Base-by-base conservation (phyloP, 1,139 yeast species). In the Lodderomyces metapsilosis region DNA sequence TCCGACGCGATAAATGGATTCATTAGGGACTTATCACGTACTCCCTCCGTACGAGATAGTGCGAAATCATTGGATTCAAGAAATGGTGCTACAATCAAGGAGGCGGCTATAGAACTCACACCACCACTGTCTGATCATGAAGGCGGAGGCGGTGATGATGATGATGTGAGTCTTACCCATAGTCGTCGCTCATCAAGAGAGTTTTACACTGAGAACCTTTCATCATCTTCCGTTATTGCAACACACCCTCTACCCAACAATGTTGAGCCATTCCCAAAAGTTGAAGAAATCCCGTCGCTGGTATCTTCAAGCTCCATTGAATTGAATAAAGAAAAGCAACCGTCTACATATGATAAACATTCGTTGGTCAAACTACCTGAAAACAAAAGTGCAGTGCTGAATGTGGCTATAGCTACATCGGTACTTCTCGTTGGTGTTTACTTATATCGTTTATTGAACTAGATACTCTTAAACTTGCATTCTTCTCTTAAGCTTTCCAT, bases 401-500 rank as follows among this genome's bases (percentile, higher is more conserved):
- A 46, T n/a, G 6, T 47, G 18, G 40, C 43, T 5, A 40, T 49
- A 22, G 50, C 47, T 27, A 40, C 47, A 37, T 45, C 50, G 17
- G 51, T 48, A 12, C 31, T 49, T 40, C 27, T 49, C 9, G 34
- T 49, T 16, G 50, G 51, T 9, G 47, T 41, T 42, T 47, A 40
- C 37, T 33, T 49, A 34, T 42, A 43, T 33, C 31, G 43, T 40
- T 18, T 41, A 36, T 34, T 44, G n/a, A 42, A 43, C 22, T 40
- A 41, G 22, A 32, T 15, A n/a, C n/a, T n/a, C n/a, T n/a, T n/a
- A n/a, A n/a, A n/a, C n/a, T n/a, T n/a, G n/a, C n/a, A n/a, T 20
- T 20, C 11, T 16, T 32, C 30, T 30, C 38, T 52, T 54, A 69
- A 32, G 74, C 74, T 47, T 61, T 64, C 72, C 73, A 70, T 40